Base-by-base conservation (phyloP, 2,329 filamentous ascomycete genomes). In the Blastomyces gilchristii region DNA sequence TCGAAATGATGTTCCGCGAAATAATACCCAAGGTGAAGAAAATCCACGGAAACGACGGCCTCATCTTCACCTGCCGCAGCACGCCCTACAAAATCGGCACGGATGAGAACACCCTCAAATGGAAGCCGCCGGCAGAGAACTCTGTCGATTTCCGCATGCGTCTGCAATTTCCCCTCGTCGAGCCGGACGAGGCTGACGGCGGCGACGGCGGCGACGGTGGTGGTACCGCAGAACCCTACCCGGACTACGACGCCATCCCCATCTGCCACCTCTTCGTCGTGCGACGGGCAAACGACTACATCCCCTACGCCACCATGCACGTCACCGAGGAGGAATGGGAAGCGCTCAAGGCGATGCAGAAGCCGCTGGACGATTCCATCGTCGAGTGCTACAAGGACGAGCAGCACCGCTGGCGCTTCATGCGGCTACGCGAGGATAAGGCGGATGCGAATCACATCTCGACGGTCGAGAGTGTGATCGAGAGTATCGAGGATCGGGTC, bases 101-200 rank as follows among this genome's bases (percentile, higher is more conserved):
- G 14, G 94, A 99, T 75, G 85, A 85, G 59, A 88, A 96, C 74
- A 99, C 97, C 66, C 80, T 99, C 49, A 99, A 99, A 76, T 99
- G 94, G 94, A 99, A 99, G 77, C 91, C 93, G 0, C 90, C 91
- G 3, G 82, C 90, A 67, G 94, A 99, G 75, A 99, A 99, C 78
- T 96, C 91, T 0, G 86, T 99, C 68, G 94, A 99, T 74, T 97
- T 96, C 74, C 84, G 88, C 52, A 82, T 97, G 69, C 84, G 84
- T 60, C 82, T 99, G 53, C 81, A 83, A 14, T 97, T 97, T 70
- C 88, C 89, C 0, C 72, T 80, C 0, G 80, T 88, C n/a, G 83
- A 89, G 64, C 87, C 88, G 0, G 84, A 87, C 70, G 41, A 47
- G 16, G 82, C 84, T 16, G 76, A 80, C n/a, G n/a, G n/a, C 18